Base-by-base conservation (phyloP, 106 monocot species). In the Allium cepa region DNA sequence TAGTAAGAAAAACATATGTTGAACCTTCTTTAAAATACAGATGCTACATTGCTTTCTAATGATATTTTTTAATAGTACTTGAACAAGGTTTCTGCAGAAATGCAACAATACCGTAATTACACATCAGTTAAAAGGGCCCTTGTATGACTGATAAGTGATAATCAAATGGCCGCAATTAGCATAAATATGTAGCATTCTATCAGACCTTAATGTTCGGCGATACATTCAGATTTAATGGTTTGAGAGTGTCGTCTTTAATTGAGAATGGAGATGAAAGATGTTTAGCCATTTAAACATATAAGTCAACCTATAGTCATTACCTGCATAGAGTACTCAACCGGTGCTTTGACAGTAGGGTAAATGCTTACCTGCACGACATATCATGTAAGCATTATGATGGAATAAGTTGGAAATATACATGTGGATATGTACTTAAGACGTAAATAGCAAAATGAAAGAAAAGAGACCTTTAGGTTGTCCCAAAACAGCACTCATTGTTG, bases 321-420 rank as follows among this genome's bases (percentile, higher is more conserved):
- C 89, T 84, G 89, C 84, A 84, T 80, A 50, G 86, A 79, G 59
- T 69, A 67, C 46, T 94, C 93, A 5, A 83, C 77, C 26, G 88
- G 85, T 56, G 81, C 86, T 87, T 87, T 89, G 46, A 78, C 79
- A 78, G 86, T 49, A n/a, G 93, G 93, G 76, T 90, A 89, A 71
- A 89, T 82, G 75, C 76, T 94, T 67, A 88, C 91, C 91, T 92
- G 84, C 72, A 70, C 10, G 17, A 56, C 17, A 57, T 17, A 48
- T 7, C 36, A 36, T 36, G 36, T 36, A 36, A 36, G 5, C 36
- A 36, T 5, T 5, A 36, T 4, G 36, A 36, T 4, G 36, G 36
- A 36, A 36, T 36, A 36, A 36, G 5, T 36, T 36, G 36, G 36
- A 36, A 36, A 36, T 22, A 36, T 36, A 36, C 22, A 22, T 22